A percentile compares a stretch with the other conserved stretches of the same genome.
These are phyloP conservation scores for Saccharata proteae DNA, from an alignment of 2,329 filamentous ascomycete species.

Conservation along the genomic window DNA sequence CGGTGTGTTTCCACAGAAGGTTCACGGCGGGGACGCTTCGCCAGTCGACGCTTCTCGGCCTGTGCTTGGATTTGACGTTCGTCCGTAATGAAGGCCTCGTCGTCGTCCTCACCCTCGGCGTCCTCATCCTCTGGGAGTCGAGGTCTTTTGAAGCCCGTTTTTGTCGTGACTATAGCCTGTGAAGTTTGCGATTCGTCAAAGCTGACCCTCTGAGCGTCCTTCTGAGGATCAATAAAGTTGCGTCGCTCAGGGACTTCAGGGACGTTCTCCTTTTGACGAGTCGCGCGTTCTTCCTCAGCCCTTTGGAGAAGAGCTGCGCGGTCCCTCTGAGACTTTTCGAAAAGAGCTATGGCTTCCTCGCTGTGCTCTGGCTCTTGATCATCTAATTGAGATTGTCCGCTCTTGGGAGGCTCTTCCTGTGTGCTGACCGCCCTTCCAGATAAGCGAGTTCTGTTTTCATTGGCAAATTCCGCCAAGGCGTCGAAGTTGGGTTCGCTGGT, in stretches of 20 bases:
- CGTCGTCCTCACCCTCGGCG: constrained; percentile 32
- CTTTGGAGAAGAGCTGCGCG: constrained; percentile 10
- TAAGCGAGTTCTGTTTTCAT: constrained; percentile 13
- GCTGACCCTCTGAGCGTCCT: constrained; percentile 23
- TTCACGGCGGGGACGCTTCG: background rate
- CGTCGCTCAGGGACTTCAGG: constrained; percentile 14
- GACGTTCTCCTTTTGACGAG: constrained; percentile 8
- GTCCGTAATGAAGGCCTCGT: constrained; percentile 21
- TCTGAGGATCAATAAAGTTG: constrained; percentile 28
- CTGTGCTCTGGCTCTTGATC: constrained; percentile 3
- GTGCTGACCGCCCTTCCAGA: constrained; percentile 14
- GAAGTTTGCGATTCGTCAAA: constrained; percentile 19
- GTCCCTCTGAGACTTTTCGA: constrained; percentile 7
- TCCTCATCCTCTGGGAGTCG: constrained; percentile 23
- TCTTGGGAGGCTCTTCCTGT: constrained; percentile 9
- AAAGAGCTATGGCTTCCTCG: constrained; percentile 3
- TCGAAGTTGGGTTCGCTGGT: background rate
- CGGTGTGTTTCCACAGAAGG: background rate
- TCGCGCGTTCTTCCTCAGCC: constrained; percentile 10
- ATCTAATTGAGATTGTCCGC: constrained; percentile 8
- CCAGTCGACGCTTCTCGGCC: constrained; percentile 12
- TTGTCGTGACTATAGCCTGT: constrained; percentile 14
- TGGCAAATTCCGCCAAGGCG: constrained; percentile 7
- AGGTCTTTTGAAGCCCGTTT: constrained; percentile 16
- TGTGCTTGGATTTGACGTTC: constrained; percentile 24